Evolutionary conservation across 2,329 filamentous ascomycete genomes (phyloP).

Genomic region (Nemania serpens): DNA sequence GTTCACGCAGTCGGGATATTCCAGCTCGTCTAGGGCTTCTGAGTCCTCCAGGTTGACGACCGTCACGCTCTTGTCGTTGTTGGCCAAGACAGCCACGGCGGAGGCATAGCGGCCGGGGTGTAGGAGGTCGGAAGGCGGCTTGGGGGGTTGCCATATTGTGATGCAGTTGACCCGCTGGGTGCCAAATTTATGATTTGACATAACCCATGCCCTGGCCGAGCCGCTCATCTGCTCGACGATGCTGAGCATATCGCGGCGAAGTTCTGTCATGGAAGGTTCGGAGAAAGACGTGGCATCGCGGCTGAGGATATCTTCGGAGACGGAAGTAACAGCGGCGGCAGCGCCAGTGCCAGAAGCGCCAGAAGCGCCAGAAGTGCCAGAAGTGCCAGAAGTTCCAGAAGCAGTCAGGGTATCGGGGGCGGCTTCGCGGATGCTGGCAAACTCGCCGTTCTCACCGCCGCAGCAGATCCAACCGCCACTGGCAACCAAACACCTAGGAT

Average conservation of each 20-base stretch:
- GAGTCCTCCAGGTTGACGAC: slow-evolving; percentile 74
- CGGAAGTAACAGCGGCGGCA: slow-evolving; percentile 35
- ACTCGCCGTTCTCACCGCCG: slow-evolving; percentile 86
- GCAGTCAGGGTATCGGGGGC: slow-evolving; percentile 36
- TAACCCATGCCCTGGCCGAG: slow-evolving; percentile 51
- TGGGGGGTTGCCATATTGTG: slow-evolving; percentile 64
- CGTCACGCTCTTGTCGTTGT: slow-evolving; percentile 89
- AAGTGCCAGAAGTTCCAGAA: slow-evolving; percentile 29
- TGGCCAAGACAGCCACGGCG: slow-evolving; percentile 74
- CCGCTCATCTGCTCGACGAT: slow-evolving; percentile 42
- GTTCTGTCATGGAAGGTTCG: slow-evolving; percentile 42
- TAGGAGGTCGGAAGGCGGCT: slow-evolving; percentile 32
- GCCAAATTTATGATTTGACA: slow-evolving; percentile 59
- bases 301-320: slow-evolving; percentile 40
- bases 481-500: slow-evolving; percentile 84
- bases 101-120: slow-evolving; percentile 50
- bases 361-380: slow-evolving; percentile 4
- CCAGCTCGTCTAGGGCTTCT: slow-evolving; percentile 70
- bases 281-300: slow-evolving; percentile 31
- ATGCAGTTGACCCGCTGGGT: slow-evolving; percentile 69
- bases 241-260: slow-evolving; percentile 41
- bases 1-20: slow-evolving; percentile 86
- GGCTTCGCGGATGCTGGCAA: slow-evolving; percentile 71
- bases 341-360: slow-evolving; percentile 30
- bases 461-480: slow-evolving; percentile 88